These are phyloP conservation scores for Xanthoconium stramineum DNA, from an alignment of 768 basidiomycete genomes.

Conservation along the genomic window DNA sequence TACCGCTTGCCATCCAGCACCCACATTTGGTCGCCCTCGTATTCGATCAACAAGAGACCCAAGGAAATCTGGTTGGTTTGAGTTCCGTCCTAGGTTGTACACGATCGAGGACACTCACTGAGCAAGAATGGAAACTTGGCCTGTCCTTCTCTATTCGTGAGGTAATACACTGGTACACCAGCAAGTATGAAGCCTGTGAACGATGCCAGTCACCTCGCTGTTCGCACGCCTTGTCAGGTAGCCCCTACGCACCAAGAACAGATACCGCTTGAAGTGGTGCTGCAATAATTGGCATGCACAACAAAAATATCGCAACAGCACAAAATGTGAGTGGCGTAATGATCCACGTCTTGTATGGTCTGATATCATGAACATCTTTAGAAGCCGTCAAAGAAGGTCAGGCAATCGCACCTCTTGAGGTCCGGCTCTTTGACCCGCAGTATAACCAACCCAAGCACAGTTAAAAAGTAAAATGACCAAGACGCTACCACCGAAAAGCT, in stretches of 20 bases:
- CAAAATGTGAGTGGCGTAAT: constrained; percentile 89
- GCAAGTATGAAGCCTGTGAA: constrained; percentile 67
- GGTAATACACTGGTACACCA: constrained; percentile 80
- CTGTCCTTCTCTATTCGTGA: constrained; percentile 56
- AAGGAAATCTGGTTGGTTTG: constrained; percentile 36
- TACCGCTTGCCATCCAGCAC: constrained; percentile 74
- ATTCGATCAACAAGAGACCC: constrained; percentile 43
- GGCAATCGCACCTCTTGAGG: constrained; percentile 62
- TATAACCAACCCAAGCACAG: constrained; percentile 84
- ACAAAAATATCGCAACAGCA: constrained; percentile 54
- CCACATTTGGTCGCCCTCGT: constrained; percentile 48
- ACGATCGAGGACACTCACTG: constrained; percentile 33
- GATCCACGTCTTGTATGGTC: constrained; percentile 93
- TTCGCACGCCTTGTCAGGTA: not conserved
- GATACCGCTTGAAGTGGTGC: constrained; percentile 86
- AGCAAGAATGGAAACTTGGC: constrained; percentile 31
- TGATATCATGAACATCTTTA: constrained; percentile 24
- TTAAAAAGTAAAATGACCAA: constrained; percentile 86
- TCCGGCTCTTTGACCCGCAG: constrained; percentile 88
- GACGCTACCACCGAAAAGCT: constrained; percentile 87
- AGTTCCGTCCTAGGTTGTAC: not conserved
- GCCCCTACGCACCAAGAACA: constrained; percentile 63
- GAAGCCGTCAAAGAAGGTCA: not conserved
- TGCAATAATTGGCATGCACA: constrained; percentile 93
- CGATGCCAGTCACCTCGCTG: not conserved